Evolutionary conservation across 2,329 filamentous ascomycete species (phyloP), one percentile per base, ranked within the genome.

Genomic region (Nectriaceae sp.): DNA sequence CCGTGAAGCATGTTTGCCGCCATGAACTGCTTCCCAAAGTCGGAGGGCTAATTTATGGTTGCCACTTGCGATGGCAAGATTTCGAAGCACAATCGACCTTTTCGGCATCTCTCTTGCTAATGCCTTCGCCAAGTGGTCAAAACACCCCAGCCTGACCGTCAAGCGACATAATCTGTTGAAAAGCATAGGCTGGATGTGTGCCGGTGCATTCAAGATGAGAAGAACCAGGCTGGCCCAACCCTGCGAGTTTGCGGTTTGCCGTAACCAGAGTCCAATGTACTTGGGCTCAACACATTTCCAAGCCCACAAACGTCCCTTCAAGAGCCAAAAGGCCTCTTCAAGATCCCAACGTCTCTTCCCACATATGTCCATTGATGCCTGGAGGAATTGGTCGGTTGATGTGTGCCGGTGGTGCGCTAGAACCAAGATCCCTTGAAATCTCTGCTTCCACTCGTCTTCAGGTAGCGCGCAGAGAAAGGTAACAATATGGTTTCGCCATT

Each of bases 21-120:
- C 26, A 16, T 51, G 43, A n/a, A 54, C 40, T 3, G 45, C 40
- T 21, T 57, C 45, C 49, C 64, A 60, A 11, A 69, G 48, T 4
- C 37, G 22, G 11, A 67, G 40, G 1, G 64, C 68, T 15, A 58
- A 46, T 4, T 37, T 44, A 44, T 69, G 56, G 39, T 68, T 58
- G 15, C 52, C 40, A 15, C 33, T 40, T n/a, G 43, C 50, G 15
- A 47, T 40, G 11, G 46, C 33, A 13, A 57, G 36, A 15, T 46
- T 40, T 19, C 44, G 46, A 11, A 55, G 26, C 3, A 44, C 20
- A 11, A 11, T 38, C 4, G 21, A 29, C 11, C 41, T 26, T 33
- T 44, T 19, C 13, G 39, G 39, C 26, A 40, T 31, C 5, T 10
- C 37, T 22, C 8, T 39, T 31, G 18, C 35, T 31, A 21, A 47